A percentile compares a stretch with the other conserved stretches of the same genome.
Evolutionary conservation across 371 early-diverging fungal genomes (phyloP).

Genomic region (Choanephora cucurbitarum): DNA sequence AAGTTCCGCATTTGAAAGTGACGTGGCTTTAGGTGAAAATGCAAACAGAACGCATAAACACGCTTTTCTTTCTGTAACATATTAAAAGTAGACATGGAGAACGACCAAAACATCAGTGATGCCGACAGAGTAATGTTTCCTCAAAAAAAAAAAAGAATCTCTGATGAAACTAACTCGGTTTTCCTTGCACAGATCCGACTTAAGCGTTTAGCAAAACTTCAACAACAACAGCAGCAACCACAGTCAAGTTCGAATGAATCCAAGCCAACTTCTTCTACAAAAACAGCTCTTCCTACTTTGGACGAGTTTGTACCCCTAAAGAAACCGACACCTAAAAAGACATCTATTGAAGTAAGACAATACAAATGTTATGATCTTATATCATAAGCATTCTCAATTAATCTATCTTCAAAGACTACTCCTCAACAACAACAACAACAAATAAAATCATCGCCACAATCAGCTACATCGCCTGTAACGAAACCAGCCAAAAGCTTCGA

Average conservation of each 20-base stretch:
- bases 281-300: slow-evolving; percentile 17
- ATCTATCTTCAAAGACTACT: background rate
- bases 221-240: slow-evolving; percentile 41
- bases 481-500: slow-evolving; percentile 66
- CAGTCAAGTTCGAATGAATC: slow-evolving; percentile 8
- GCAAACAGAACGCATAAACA: background rate
- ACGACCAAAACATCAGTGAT: slow-evolving; percentile 3
- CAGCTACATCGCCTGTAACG: slow-evolving; percentile 16
- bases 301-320: slow-evolving; percentile 22
- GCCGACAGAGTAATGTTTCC: slow-evolving; percentile 8
- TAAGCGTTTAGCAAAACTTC: slow-evolving; percentile 70
- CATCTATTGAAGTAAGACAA: slow-evolving; percentile 1
- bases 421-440: slow-evolving; percentile 15
- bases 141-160: too few species aligned
- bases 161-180: too few species aligned
- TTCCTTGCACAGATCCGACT: slow-evolving; percentile 75
- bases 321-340: slow-evolving; percentile 17
- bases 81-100: background rate
- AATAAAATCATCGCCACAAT: background rate
- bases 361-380: too few species aligned
- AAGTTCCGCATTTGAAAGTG: background rate
- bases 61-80: background rate
- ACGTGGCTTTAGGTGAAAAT: background rate
- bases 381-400: too few species aligned
- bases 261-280: slow-evolving; percentile 8